Conservation (phyloP, 23 red algal genomes). For the Cyanidiococcus yangmingshanensis region DNA sequence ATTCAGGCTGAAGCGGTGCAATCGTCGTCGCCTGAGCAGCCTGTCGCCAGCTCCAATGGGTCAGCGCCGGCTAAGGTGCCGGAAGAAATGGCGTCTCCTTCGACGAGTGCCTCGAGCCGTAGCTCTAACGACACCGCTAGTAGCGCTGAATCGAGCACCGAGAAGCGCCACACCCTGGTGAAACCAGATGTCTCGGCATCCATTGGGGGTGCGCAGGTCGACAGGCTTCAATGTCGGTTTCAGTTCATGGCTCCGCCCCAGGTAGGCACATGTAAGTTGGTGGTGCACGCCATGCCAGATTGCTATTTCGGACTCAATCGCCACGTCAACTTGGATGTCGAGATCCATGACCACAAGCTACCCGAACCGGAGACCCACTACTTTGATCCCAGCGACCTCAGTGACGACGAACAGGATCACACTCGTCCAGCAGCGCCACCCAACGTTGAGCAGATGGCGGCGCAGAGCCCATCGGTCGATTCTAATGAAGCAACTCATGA, state of each 20-base stretch:
- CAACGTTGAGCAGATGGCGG: neutral
- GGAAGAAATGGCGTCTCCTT: neutral
- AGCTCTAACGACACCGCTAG: neutral
- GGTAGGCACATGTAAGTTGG: slow-evolving; percentile 8
- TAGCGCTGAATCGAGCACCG: neutral
- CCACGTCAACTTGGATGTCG: neutral
- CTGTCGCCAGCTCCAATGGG: neutral
- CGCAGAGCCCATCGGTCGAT: no score
- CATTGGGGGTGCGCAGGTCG: neutral
- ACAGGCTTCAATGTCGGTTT: neutral
- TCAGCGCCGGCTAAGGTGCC: neutral
- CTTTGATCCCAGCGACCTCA: slow-evolving; percentile 18
- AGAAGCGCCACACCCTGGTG: neutral
- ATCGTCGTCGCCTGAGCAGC: neutral
- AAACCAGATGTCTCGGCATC: neutral
- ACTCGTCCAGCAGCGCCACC: neutral
- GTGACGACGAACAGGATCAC: neutral
- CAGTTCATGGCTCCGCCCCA: slow-evolving; percentile 14
- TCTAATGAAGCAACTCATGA: no score
- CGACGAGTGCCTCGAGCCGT: neutral
- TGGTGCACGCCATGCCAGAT: slow-evolving; percentile 24
- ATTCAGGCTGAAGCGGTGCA: slow-evolving; percentile 15
- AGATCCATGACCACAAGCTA: slow-evolving; percentile 24
- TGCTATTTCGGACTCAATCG: slow-evolving; percentile 16
- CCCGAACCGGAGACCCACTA: slow-evolving; percentile 2